Percentiles rank a stretch among this genome's conserved stretches.
These are phyloP conservation scores for Drechslerella coelobrocha DNA, from an alignment of 2,329 filamentous ascomycete genomes.

Conservation along the genomic window DNA sequence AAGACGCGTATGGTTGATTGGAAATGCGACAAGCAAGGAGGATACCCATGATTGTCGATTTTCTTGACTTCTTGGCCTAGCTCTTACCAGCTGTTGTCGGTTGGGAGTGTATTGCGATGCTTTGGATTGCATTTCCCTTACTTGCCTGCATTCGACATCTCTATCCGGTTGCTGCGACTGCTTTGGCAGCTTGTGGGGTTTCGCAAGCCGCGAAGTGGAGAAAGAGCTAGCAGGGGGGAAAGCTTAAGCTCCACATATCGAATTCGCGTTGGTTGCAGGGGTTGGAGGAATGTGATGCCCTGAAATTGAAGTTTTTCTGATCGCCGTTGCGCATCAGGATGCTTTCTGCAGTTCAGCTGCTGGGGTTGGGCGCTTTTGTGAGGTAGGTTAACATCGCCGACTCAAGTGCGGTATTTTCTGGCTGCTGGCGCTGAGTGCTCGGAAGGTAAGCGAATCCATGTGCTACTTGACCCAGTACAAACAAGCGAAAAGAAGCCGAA, in stretches of 20 bases:
- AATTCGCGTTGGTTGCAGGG: neutral
- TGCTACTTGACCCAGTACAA: no score
- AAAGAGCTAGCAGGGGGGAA: conserved; percentile 1
- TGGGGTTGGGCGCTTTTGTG: neutral
- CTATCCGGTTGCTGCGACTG: conserved; percentile 14
- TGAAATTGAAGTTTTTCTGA: neutral
- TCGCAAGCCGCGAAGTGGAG: conserved; percentile 16
- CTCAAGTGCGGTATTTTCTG: neutral
- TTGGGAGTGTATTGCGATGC: neutral
- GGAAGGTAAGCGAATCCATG: no score
- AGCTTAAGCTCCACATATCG: neutral
- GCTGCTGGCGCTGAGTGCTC: no score
- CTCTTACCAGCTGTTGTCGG: neutral
- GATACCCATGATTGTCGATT: no score
- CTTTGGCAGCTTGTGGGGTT: conserved; percentile 17
- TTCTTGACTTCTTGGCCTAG: neutral
- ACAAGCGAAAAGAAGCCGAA: no score
- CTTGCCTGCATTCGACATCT: conserved; percentile 22
- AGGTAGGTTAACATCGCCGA: neutral
- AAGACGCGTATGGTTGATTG: no score
- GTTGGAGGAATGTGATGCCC: neutral
- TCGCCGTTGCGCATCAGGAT: neutral
- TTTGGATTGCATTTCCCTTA: conserved; percentile 3
- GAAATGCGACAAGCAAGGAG: no score
- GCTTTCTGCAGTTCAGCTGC: neutral